Base-by-base conservation (phyloP, 2,329 filamentous ascomycete species). In the Pyrenochaeta sp. region DNA sequence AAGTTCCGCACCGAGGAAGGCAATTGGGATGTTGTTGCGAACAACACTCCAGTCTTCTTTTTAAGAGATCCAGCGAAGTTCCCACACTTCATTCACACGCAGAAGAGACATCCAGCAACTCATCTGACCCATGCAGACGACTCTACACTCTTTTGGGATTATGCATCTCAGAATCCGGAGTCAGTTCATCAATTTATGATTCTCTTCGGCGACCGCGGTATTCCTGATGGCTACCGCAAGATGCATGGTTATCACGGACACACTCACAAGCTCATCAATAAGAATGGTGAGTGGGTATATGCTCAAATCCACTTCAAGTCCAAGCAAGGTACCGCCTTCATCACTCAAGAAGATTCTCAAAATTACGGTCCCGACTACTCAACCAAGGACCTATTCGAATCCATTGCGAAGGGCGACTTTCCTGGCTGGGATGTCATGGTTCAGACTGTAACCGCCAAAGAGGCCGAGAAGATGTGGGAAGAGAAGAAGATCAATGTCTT, bases 21-120 rank as follows among this genome's bases (percentile, higher is more conserved):
- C n/a, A 89, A 89, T 57, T 87, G 82, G 80, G 86, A 89, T 60
- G 77, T 85, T 68, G 86, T 89, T 6, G 83, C 81, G 49, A 89
- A 88, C 74, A 89, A 89, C 65, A 88, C 85, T 0, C 87, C 87
- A 0, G 82, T 89, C 3, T 90, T 90, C 77, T 90, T 90, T 71
- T 63, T 89, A n/a, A 77, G 87, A 39, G 87, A 90, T 51, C 84
- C 87, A 0, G 79, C 84, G 52, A 89, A 90, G 68, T 89, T 61
- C 24, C 53, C 55, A n/a, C 75, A 85, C 61, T 86, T 89, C 61
- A 89, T 89, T 39, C 86, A 89, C 65, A 88, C 86, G 0, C 87
- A 89, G 66, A 89, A 89, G 77, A 78, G 86, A n/a, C 76, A 90
- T 60, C 87, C 86, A 0, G 79, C 84, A 54, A 89, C 85, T 3